A percentile compares a stretch with the other conserved stretches of the same genome.
These are phyloP conservation scores for Pseudovirgaria hyperparasitica DNA, from an alignment of 2,329 filamentous ascomycete genomes.

Conservation along the genomic window DNA sequence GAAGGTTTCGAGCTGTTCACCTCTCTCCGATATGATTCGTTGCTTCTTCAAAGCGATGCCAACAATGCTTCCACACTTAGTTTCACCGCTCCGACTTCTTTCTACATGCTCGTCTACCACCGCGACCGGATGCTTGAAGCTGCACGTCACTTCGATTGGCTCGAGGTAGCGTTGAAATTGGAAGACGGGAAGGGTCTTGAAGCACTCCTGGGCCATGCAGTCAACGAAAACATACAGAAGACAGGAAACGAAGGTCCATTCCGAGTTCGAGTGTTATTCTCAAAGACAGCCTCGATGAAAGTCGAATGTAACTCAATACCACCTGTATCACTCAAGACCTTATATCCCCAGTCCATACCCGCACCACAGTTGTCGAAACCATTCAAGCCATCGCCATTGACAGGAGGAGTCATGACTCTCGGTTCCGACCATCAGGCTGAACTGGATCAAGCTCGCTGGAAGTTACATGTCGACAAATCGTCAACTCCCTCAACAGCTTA, in stretches of 20 bases:
- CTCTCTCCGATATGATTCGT: constrained; percentile 25
- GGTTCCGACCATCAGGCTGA: constrained; percentile 10
- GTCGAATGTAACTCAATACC: constrained; percentile 27
- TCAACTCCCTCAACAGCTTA: constrained; percentile 45
- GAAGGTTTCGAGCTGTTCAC: constrained; percentile 24
- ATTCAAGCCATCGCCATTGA: constrained; percentile 20
- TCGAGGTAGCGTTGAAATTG: constrained; percentile 19
- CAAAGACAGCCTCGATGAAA: constrained; percentile 18
- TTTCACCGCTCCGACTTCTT: constrained; percentile 41
- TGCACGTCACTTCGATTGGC: constrained; percentile 37
- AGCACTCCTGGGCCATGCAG: constrained; percentile 18
- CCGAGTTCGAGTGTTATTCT: constrained; percentile 45
- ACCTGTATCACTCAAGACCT: constrained; percentile 33
- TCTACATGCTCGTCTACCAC: constrained; percentile 73
- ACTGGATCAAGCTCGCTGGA: constrained; percentile 25
- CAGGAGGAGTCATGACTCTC: constrained; percentile 21
- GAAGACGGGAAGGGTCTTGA: constrained; percentile 21
- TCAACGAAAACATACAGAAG: constrained; percentile 14
- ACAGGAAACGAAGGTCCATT: constrained; percentile 15
- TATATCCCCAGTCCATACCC: constrained; percentile 47
- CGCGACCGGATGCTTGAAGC: constrained; percentile 61
- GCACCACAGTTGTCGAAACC: constrained; percentile 23
- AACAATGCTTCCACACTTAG: constrained; percentile 38
- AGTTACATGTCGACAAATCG: constrained; percentile 39
- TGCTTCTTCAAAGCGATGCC: constrained; percentile 19